These are phyloP conservation scores for Coffea eugenioides DNA, from an alignment of 257 asterid species.

Conservation along the genomic window DNA sequence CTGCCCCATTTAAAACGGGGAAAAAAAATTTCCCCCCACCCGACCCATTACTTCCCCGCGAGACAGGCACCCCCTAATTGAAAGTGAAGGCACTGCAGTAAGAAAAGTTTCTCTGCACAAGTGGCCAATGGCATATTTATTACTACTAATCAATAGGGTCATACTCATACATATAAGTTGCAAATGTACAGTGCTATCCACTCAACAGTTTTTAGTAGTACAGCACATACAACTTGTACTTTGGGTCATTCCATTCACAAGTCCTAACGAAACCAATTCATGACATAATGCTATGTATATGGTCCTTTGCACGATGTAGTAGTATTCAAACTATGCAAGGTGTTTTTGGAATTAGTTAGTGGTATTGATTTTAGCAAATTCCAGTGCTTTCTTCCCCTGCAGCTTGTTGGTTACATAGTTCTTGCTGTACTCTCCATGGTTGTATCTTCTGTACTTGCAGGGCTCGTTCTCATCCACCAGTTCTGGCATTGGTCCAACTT, in stretches of 20 bases:
- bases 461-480: conserved; percentile 52
- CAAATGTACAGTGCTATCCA: conserved; percentile 23
- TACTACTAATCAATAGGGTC: conserved; percentile 20
- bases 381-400: conserved; percentile 85
- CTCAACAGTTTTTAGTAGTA: background rate
- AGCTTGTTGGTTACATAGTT: conserved; percentile 89
- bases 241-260: conserved; percentile 29
- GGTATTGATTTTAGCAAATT: conserved; percentile 55
- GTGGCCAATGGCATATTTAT: conserved; percentile 18
- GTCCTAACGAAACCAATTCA: conserved; percentile 18
- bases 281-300: background rate
- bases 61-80: background rate
- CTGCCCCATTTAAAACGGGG: too few relatives aligned
- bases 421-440: conserved; percentile 91
- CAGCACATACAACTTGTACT: conserved; percentile 20
- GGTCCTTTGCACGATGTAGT: background rate
- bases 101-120: background rate
- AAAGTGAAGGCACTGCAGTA: conserved; percentile 10
- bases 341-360: conserved; percentile 8
- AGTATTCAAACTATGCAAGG: background rate
- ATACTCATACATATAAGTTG: background rate
- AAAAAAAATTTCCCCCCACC: too few relatives aligned
- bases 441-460: conserved; percentile 76
- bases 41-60: too few relatives aligned
- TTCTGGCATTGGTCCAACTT: conserved; percentile 66